phyloP scores from a whole-genome alignment of 371 early-diverging fungal genomes.

The Mucor mucedo region DNA sequence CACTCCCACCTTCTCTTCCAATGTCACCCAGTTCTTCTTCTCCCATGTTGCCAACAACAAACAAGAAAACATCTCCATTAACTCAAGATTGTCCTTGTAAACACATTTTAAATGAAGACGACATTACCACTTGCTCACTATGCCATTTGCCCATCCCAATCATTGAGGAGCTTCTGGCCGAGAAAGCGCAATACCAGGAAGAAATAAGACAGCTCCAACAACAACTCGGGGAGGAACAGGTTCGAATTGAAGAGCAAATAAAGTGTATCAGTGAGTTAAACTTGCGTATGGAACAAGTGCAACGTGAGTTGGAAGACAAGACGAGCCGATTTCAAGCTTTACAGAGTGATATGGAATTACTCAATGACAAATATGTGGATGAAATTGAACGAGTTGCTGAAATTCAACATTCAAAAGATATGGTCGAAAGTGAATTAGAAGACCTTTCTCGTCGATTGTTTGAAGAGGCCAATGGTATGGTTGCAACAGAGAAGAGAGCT shows the following conservation, averaged over 20 bases:
- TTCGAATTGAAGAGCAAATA: slow-evolving; percentile 47
- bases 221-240: slow-evolving; percentile 52
- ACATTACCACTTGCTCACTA: slow-evolving; percentile 47
- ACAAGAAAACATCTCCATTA: slow-evolving; percentile 1
- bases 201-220: slow-evolving; percentile 50
- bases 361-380: slow-evolving; percentile 77
- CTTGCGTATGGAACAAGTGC: slow-evolving; percentile 49
- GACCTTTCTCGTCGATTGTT: slow-evolving; percentile 87
- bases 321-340: slow-evolving; percentile 51
- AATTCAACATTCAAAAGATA: slow-evolving; percentile 86
- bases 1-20: slow-evolving; percentile 49
- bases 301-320: slow-evolving; percentile 49
- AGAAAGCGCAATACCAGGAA: slow-evolving; percentile 48
- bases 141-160: slow-evolving; percentile 62
- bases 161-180: slow-evolving; percentile 53
- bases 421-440: slow-evolving; percentile 91
- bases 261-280: slow-evolving; percentile 48
- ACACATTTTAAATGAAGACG: slow-evolving; percentile 35
- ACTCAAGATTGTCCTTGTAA: slow-evolving; percentile 51
- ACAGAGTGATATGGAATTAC: slow-evolving; percentile 59
- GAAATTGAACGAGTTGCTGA: slow-evolving; percentile 91
- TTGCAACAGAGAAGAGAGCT: slow-evolving; percentile 82
- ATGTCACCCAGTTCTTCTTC: slow-evolving; percentile 48
- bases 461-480: slow-evolving; percentile 94
- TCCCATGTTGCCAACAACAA: slow-evolving; percentile 25